A percentile compares a stretch with the other conserved stretches of the same genome.
These are phyloP conservation scores for Podospora conica DNA, from an alignment of 495 filamentous ascomycete genomes.

Conservation along the genomic window DNA sequence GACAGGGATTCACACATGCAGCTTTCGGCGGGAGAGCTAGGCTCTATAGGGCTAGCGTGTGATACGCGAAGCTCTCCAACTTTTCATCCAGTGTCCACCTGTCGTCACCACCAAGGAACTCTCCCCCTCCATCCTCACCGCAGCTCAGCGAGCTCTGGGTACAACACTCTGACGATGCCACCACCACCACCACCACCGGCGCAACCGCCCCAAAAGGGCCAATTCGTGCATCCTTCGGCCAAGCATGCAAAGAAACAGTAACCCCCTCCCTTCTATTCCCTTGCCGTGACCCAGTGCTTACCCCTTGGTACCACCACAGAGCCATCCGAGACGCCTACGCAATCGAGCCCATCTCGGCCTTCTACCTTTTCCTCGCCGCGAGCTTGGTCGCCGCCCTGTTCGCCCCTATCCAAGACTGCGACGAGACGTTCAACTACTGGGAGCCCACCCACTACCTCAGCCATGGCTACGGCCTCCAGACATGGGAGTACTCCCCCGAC, in stretches of 20 bases:
- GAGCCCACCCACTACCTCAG: conserved; percentile 92
- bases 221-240: conserved; percentile 38
- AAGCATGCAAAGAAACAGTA: conserved; percentile 45
- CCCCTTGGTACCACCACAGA: conserved; percentile 20
- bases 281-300: neutral
- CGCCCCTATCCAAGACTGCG: conserved; percentile 94
- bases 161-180: conserved; percentile 13
- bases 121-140: neutral
- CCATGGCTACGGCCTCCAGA: conserved; percentile 90
- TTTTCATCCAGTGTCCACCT: neutral
- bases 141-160: neutral
- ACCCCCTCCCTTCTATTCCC: neutral
- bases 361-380: conserved; percentile 68
- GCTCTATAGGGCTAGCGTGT: neutral
- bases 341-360: conserved; percentile 64
- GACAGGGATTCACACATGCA: conserved; percentile 7
- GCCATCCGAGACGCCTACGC: conserved; percentile 53
- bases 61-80: neutral
- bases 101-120: neutral
- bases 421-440: conserved; percentile 99
- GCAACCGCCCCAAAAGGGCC: conserved; percentile 12
- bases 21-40: neutral
- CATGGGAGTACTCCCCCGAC: conserved; percentile 97
- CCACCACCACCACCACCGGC: conserved; percentile 16
- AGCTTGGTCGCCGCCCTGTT: conserved; percentile 73